These are phyloP conservation scores for Aureobasidium sp. DNA, from an alignment of 2,329 filamentous ascomycete species.

Conservation along the genomic window DNA sequence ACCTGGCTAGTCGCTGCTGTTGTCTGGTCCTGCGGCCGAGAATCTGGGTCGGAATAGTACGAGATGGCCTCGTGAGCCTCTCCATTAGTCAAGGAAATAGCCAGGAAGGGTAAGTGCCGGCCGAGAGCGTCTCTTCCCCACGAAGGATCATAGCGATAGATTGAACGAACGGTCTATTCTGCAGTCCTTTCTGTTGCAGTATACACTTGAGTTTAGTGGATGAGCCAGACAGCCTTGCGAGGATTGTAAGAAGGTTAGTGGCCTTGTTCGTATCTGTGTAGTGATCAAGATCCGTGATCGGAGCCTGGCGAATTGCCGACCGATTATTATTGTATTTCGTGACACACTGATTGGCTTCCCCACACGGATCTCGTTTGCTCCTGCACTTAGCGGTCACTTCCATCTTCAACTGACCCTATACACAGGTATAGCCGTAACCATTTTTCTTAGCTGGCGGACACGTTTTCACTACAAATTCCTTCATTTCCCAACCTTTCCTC, in stretches of 20 bases:
- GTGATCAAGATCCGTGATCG: neutral
- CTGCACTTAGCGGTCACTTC: conserved; percentile 8
- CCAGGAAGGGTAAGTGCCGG: neutral
- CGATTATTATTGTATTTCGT: no score
- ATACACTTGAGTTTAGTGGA: neutral
- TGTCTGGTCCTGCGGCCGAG: neutral
- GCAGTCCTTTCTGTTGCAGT: no score
- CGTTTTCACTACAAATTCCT: conserved; percentile 16
- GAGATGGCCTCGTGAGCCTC: conserved; percentile 2
- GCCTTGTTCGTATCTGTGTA: neutral
- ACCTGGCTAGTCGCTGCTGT: neutral
- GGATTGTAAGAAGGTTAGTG: neutral
- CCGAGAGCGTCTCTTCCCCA: neutral
- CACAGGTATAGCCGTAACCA: conserved; percentile 3
- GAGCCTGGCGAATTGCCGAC: neutral
- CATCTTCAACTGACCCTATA: neutral
- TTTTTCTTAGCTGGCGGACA: conserved; percentile 9
- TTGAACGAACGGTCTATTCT: neutral
- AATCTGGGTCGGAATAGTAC: neutral
- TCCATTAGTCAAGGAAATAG: conserved; percentile 12
- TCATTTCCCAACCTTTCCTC: neutral
- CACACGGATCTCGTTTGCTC: neutral
- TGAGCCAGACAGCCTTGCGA: neutral
- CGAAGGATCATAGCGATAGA: neutral
- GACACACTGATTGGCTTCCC: no score